Conservation (phyloP, 2,329 filamentous ascomycete genomes). For the Colletotrichum costaricense region DNA sequence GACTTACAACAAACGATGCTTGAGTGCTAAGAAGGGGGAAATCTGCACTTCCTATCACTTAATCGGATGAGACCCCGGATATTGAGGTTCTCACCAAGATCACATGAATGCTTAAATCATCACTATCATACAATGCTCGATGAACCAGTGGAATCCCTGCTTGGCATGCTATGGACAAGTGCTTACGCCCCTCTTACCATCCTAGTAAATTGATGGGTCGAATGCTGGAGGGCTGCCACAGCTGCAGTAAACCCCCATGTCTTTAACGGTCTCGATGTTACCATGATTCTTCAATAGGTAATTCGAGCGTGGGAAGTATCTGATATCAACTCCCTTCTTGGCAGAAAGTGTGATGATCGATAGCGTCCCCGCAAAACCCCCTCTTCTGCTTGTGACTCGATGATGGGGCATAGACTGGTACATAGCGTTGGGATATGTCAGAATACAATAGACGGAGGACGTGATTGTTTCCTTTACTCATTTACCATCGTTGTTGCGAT, state of each 20-base stretch:
- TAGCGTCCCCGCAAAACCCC: background rate
- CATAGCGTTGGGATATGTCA: background rate
- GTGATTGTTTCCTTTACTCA: background rate
- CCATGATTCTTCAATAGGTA: background rate
- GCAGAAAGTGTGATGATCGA: background rate
- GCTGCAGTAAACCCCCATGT: background rate
- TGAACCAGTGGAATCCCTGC: background rate
- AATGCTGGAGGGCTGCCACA: background rate
- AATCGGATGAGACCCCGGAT: rapidly evolving
- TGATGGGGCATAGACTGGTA: background rate
- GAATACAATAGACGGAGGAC: background rate
- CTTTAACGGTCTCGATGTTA: background rate
- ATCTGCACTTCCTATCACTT: background rate
- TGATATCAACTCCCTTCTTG: background rate
- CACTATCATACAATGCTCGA: background rate
- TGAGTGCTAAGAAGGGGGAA: background rate
- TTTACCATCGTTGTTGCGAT: background rate
- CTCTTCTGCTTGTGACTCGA: background rate
- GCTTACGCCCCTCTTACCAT: background rate
- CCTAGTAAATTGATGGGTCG: background rate
- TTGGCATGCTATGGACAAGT: background rate
- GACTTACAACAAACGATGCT: background rate
- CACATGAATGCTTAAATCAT: background rate
- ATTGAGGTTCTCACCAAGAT: background rate
- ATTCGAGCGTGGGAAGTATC: background rate